Percentiles rank a stretch among this genome's conserved stretches.
phyloP scores from a whole-genome alignment of 2,329 filamentous ascomycete genomes.

The Ustulina deusta region DNA sequence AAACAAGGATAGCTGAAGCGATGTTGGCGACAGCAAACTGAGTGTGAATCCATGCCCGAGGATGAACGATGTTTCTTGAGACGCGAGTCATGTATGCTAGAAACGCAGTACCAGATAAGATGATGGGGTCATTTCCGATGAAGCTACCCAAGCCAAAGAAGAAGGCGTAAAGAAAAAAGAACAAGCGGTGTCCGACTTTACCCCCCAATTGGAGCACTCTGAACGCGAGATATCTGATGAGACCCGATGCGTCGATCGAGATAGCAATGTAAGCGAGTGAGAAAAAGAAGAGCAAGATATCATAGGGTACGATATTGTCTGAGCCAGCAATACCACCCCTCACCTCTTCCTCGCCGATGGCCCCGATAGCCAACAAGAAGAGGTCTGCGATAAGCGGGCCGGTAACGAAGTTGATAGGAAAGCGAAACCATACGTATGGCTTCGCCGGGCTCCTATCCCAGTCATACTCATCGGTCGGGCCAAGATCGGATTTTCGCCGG shows the following conservation, averaged over 20 bases:
- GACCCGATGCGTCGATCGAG: slow-evolving; percentile 79
- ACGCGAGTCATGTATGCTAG: slow-evolving; percentile 82
- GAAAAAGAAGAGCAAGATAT: slow-evolving; percentile 81
- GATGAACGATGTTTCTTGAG: slow-evolving; percentile 77
- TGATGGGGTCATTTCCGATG: slow-evolving; percentile 81
- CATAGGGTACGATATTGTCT: slow-evolving; percentile 74
- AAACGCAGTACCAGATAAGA: slow-evolving; percentile 79
- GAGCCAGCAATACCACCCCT: slow-evolving; percentile 75
- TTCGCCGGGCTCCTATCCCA: slow-evolving; percentile 48
- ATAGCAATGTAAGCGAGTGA: slow-evolving; percentile 82
- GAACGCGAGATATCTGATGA: slow-evolving; percentile 78
- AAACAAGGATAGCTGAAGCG: slow-evolving; percentile 79
- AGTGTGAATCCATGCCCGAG: slow-evolving; percentile 77
- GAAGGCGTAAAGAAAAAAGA: slow-evolving; percentile 79
- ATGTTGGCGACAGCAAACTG: slow-evolving; percentile 81
- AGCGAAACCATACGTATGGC: slow-evolving; percentile 62
- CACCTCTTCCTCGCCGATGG: slow-evolving; percentile 75
- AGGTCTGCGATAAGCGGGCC: slow-evolving; percentile 77
- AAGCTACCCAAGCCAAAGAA: slow-evolving; percentile 76
- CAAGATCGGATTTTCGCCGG: slow-evolving; percentile 35
- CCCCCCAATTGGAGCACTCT: slow-evolving; percentile 76
- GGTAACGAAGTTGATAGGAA: slow-evolving; percentile 78
- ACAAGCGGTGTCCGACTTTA: slow-evolving; percentile 73
- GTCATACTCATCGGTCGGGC: not conserved
- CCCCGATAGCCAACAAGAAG: slow-evolving; percentile 75